A percentile compares a stretch with the other conserved stretches of the same genome.
Conservation (phyloP, 768 basidiomycete species). For the Termitomyces sp. region DNA sequence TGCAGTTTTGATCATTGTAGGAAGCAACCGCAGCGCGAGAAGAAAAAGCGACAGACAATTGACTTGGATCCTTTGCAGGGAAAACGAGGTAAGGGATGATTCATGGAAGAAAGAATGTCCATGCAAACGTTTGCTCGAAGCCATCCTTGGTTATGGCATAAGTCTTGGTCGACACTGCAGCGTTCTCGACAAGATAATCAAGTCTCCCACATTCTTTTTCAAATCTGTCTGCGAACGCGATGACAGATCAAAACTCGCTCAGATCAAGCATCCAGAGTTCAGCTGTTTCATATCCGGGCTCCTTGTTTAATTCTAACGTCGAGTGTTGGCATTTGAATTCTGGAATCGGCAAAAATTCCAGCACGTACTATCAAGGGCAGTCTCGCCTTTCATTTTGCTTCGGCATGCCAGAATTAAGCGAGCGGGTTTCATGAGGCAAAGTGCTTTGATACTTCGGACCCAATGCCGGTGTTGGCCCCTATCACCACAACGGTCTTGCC, state of each 20-base stretch:
- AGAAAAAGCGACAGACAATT: too few species aligned
- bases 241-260: neutral
- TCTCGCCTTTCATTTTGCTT: constrained; percentile 29
- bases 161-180: too few species aligned
- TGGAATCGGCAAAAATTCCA: neutral
- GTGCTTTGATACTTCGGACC: constrained; percentile 29
- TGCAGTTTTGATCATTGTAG: too few species aligned
- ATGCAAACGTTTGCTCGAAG: too few species aligned
- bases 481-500: neutral
- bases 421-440: constrained; percentile 41
- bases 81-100: too few species aligned
- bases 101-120: too few species aligned
- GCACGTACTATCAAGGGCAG: constrained; percentile 32
- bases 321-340: neutral
- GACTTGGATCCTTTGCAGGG: too few species aligned
- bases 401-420: constrained; percentile 38
- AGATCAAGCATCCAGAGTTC: neutral
- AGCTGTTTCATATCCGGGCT: neutral
- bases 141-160: too few species aligned
- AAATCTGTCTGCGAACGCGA: neutral
- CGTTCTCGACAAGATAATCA: too few species aligned
- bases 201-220: too few species aligned
- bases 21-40: too few species aligned
- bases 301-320: neutral
- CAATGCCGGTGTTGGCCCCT: neutral